Percentiles rank a stretch among this genome's conserved stretches.
Evolutionary conservation across 1,284 basidiomycete species (phyloP).

Genomic region (Cryptococcus jaspeensis): DNA sequence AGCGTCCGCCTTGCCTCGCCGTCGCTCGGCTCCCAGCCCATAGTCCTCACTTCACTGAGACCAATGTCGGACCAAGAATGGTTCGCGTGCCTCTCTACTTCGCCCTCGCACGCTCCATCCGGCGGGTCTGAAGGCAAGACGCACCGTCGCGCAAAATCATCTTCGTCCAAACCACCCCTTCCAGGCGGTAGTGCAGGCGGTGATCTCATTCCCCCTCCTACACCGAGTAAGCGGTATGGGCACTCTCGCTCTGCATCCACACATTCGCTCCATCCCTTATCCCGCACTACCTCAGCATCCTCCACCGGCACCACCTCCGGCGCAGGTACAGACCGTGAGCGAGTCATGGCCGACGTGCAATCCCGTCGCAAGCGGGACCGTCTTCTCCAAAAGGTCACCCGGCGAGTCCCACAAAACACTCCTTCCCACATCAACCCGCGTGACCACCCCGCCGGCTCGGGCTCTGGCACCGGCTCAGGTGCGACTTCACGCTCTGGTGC

Average conservation of each 20-base stretch:
- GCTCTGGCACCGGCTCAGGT: no score
- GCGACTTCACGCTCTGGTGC: no score
- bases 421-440: neutral
- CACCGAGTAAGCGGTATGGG: no score
- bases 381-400: constrained; percentile 24
- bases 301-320: neutral
- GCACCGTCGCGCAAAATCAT: neutral
- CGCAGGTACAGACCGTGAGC: neutral
- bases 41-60: constrained; percentile 44
- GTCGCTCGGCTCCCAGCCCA: constrained; percentile 43
- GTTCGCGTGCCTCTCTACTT: constrained; percentile 40
- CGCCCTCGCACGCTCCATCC: neutral
- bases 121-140: neutral
- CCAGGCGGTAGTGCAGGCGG: no score
- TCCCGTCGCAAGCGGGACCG: constrained; percentile 30
- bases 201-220: no score
- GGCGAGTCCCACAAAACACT: constrained; percentile 9
- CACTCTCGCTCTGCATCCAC: no score
- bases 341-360: neutral
- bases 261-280: neutral
- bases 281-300: constrained; percentile 3
- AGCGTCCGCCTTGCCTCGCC: constrained; percentile 46
- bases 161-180: neutral
- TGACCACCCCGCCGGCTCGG: no score
- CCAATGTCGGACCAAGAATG: constrained; percentile 48